phyloP scores from a whole-genome alignment of 345 rosid species.

The Euphorbia tirucalli region DNA sequence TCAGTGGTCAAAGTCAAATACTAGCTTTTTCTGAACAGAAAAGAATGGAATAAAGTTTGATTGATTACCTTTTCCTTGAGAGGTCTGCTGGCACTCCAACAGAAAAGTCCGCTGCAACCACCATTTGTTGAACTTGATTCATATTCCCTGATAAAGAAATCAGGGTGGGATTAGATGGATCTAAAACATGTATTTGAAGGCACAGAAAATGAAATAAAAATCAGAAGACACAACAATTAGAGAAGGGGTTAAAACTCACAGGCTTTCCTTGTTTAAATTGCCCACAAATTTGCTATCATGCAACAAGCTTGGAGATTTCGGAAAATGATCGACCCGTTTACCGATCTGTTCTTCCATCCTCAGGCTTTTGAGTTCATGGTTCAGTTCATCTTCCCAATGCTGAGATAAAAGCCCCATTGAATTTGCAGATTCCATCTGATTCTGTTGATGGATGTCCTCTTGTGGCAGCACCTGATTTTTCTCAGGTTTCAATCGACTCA shows the following conservation, averaged over 20 bases:
- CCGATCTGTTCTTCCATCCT: conserved; percentile 49
- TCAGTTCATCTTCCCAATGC: conserved; percentile 67
- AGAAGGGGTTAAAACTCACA: conserved; percentile 52
- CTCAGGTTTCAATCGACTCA: conserved; percentile 64
- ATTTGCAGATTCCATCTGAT: conserved; percentile 44
- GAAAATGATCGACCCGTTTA: conserved; percentile 48
- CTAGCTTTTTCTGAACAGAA: not conserved
- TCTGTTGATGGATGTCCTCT: conserved; percentile 52
- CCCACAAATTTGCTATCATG: conserved; percentile 51
- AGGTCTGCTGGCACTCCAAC: conserved; percentile 67
- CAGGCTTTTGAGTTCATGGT: conserved; percentile 64
- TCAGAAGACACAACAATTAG: not conserved
- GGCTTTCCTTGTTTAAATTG: conserved; percentile 62
- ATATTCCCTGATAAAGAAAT: conserved; percentile 55
- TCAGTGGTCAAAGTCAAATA: too few species aligned
- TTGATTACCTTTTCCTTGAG: conserved; percentile 53
- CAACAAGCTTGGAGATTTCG: conserved; percentile 83
- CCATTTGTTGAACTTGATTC: conserved; percentile 76
- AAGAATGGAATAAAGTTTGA: conserved; percentile 14
- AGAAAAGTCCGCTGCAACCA: conserved; percentile 79
- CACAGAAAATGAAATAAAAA: not conserved
- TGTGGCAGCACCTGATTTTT: conserved; percentile 90
- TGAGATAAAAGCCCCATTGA: conserved; percentile 53
- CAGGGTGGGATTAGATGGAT: conserved; percentile 1
- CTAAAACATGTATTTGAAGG: not conserved